Evolutionary conservation across 2,329 filamentous ascomycete genomes (phyloP).

Genomic region (Ascochyta rabiei): DNA sequence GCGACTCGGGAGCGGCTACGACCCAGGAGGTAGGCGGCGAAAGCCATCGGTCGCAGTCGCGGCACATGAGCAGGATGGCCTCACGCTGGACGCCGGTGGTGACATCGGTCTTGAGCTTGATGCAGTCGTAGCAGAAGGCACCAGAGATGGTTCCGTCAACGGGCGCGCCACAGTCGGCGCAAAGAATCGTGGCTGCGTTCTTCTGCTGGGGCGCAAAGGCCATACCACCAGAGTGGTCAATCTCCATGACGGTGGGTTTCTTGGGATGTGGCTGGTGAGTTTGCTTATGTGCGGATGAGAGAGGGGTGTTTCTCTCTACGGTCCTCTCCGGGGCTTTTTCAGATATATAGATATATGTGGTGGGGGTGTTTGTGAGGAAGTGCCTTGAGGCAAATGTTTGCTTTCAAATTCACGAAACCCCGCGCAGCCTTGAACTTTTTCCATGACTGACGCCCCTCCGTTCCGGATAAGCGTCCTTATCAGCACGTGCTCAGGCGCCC

Average conservation of each 20-base stretch:
- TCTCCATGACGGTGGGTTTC: conserved; percentile 44
- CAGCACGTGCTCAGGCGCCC: conserved; percentile 32
- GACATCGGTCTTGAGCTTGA: conserved; percentile 93
- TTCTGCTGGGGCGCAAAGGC: conserved; percentile 48
- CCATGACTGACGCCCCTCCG: conserved; percentile 19
- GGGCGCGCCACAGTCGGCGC: conserved; percentile 94
- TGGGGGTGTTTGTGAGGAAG: background rate
- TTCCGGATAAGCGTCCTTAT: conserved; percentile 29
- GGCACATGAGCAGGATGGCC: conserved; percentile 86
- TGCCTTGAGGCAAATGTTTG: conserved; percentile 28
- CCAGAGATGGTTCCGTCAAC: conserved; percentile 89
- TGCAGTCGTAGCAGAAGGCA: conserved; percentile 93
- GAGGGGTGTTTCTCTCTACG: background rate
- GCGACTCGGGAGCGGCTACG: conserved; percentile 81
- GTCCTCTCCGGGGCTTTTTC: conserved; percentile 2
- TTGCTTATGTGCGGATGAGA: background rate
- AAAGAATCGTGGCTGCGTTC: conserved; percentile 76
- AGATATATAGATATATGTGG: conserved; percentile 5
- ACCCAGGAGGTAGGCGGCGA: conserved; percentile 87
- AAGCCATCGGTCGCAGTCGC: conserved; percentile 91
- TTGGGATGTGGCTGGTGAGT: background rate
- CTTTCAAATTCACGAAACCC: conserved; percentile 40
- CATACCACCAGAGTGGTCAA: conserved; percentile 44
- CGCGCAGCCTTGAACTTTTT: conserved; percentile 36
- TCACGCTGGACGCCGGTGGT: conserved; percentile 90